Base-by-base conservation (phyloP, 371 early-diverging fungal genomes). In the Mucor plumbeus region DNA sequence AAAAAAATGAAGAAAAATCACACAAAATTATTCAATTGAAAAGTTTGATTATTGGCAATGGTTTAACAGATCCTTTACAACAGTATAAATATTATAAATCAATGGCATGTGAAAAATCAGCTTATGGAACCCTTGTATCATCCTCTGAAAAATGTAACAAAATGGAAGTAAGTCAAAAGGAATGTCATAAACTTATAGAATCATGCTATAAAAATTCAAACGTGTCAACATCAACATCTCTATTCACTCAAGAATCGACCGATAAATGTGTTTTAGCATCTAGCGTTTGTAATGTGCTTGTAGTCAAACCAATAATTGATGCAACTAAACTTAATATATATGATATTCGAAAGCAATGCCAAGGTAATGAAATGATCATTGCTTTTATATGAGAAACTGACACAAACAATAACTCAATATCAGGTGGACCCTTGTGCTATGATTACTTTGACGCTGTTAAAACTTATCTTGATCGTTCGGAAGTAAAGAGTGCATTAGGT, bases 81-180 rank as follows among this genome's bases (percentile, higher is more conserved):
- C 98, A 97, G 80, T 95, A 92, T 78, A 85, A 92, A 74, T 92
- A 90, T 75, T 97, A 93, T 76, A 85, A 91, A n/a, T 81, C 89
- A 61, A 94, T 95, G 91, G 95, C 93, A 3, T 92, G 93, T 70
- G 88, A 91, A 57, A 5, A 47, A 48, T 87, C 88, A 67, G 82
- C 87, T n/a, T 93, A 97, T 68, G 89, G 88, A 17, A 87, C 94
- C 7, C 89, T 94, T 34, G 76, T 95, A 14, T 71, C 75, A 17
- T 82, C 90, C 62, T 19, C 47, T 8, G 65, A 67, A n/a, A 81
- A 85, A 55, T 95, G 95, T 71, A 77, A 88, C 35, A 59, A 70
- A 21, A 94, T 96, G 91, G 83, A 88, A 31, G 65, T 61, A 13
- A 78, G 83, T 19, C 92, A 90, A 73, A 86, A 88, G 11, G 85